These are phyloP conservation scores for Chlamydomonas reinhardtii DNA, from an alignment of 163 green algal genomes.

Conservation along the genomic window DNA sequence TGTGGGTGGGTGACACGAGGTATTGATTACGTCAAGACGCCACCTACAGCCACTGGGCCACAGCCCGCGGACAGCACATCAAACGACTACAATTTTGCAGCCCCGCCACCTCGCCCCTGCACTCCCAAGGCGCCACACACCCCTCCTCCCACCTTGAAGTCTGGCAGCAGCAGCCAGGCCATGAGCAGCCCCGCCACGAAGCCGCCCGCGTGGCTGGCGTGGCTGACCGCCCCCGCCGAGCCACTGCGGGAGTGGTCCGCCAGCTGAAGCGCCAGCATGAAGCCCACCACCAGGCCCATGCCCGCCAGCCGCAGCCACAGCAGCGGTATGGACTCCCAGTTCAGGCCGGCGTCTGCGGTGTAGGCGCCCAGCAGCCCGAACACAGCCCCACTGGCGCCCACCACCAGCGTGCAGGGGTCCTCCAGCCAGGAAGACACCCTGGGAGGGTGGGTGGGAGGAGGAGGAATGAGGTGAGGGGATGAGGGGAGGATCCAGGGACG, in stretches of 20 bases:
- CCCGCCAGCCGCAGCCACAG: constrained; percentile 51
- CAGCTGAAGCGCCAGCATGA: constrained; percentile 41
- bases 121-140: no score
- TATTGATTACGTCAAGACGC: no score
- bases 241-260: neutral
- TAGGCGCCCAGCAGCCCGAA: constrained; percentile 81
- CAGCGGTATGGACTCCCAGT: constrained; percentile 73
- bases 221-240: constrained; percentile 54
- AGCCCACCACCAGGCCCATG: constrained; percentile 12
- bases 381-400: constrained; percentile 72
- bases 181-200: constrained; percentile 71
- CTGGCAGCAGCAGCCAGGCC: constrained; percentile 64
- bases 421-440: constrained; percentile 42
- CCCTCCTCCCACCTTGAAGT: constrained; percentile 34
- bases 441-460: neutral
- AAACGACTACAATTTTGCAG: no score
- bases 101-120: neutral
- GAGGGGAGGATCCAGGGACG: no score
- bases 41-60: no score
- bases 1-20: no score
- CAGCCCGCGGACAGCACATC: neutral
- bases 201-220: constrained; percentile 77
- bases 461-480: no score
- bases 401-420: constrained; percentile 51
- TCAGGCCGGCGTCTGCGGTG: constrained; percentile 66